A percentile compares a stretch with the other conserved stretches of the same genome.
phyloP scores from a whole-genome alignment of 805 yeast species.

The Wickerhamia fluorescens region DNA sequence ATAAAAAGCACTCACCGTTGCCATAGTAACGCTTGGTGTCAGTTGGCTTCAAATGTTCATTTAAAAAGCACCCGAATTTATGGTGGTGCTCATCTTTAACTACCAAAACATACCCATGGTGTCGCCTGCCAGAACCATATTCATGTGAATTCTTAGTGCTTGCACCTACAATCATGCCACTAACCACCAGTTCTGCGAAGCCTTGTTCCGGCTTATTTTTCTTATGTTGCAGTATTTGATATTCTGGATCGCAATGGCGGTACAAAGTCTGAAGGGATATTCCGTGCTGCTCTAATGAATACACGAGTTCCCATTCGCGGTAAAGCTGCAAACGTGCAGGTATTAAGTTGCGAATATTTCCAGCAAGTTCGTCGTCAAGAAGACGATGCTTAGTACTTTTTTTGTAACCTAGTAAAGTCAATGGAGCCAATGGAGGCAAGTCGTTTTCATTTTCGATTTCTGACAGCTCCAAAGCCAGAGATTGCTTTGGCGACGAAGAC shows the following conservation, averaged over 20 bases:
- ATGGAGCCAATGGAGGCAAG: slow-evolving; percentile 47
- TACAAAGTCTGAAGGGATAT: slow-evolving; percentile 79
- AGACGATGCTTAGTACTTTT: slow-evolving; percentile 51
- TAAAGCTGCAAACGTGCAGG: slow-evolving; percentile 76
- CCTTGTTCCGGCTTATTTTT: slow-evolving; percentile 20
- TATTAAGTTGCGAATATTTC: slow-evolving; percentile 61
- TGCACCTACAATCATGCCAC: slow-evolving; percentile 18
- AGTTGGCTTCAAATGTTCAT: slow-evolving; percentile 64
- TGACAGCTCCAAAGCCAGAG: neutral
- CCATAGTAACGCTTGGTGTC: slow-evolving; percentile 78
- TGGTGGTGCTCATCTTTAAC: slow-evolving; percentile 59
- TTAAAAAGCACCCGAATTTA: slow-evolving; percentile 72
- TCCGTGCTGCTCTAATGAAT: slow-evolving; percentile 90
- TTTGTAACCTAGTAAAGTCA: slow-evolving; percentile 56
- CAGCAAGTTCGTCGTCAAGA: slow-evolving; percentile 58
- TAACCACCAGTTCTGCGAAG: slow-evolving; percentile 29
- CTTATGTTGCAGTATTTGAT: slow-evolving; percentile 19
- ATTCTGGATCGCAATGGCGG: slow-evolving; percentile 41
- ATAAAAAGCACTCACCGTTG: slow-evolving; percentile 90
- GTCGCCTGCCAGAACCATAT: slow-evolving; percentile 20
- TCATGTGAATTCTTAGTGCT: neutral
- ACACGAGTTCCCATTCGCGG: slow-evolving; percentile 69
- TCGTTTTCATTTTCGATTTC: too few relatives aligned
- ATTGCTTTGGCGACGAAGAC: neutral
- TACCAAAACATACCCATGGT: slow-evolving; percentile 66